A percentile compares a stretch with the other conserved stretches of the same genome.
Evolutionary conservation across 1,284 basidiomycete genomes (phyloP).

Genomic region (Sanghuangporus baumii): DNA sequence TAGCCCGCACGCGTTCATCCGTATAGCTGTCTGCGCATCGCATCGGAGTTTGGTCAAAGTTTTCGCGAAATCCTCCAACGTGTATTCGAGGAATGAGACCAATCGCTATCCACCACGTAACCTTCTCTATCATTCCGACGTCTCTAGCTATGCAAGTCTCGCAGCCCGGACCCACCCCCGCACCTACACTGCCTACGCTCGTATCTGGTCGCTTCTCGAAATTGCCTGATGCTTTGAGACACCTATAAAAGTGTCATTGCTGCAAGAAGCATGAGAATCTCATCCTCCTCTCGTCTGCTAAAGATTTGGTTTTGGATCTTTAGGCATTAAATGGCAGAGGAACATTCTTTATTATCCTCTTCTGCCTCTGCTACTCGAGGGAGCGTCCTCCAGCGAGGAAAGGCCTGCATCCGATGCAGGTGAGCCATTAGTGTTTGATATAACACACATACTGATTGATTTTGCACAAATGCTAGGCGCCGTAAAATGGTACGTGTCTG

Average conservation of each 20-base stretch:
- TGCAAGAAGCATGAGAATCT: background rate
- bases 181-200: background rate
- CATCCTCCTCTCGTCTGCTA: background rate
- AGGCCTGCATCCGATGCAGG: slow-evolving; percentile 26
- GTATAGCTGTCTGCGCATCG: background rate
- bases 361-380: background rate
- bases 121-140: background rate
- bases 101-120: background rate
- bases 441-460: background rate
- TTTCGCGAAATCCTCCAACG: background rate
- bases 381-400: slow-evolving; percentile 22
- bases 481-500: slow-evolving; percentile 33
- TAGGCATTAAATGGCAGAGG: background rate
- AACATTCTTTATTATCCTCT: background rate
- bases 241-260: background rate
- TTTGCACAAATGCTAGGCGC: slow-evolving; percentile 24
- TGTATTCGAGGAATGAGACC: background rate
- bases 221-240: background rate
- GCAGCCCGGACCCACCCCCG: background rate
- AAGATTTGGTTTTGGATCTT: background rate
- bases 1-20: background rate
- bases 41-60: background rate
- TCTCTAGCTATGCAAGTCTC: background rate
- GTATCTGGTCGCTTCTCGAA: slow-evolving; percentile 2
- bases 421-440: slow-evolving; percentile 3